Base-by-base conservation (phyloP, 345 rosid species). In the Aquilaria yunnanensis region DNA sequence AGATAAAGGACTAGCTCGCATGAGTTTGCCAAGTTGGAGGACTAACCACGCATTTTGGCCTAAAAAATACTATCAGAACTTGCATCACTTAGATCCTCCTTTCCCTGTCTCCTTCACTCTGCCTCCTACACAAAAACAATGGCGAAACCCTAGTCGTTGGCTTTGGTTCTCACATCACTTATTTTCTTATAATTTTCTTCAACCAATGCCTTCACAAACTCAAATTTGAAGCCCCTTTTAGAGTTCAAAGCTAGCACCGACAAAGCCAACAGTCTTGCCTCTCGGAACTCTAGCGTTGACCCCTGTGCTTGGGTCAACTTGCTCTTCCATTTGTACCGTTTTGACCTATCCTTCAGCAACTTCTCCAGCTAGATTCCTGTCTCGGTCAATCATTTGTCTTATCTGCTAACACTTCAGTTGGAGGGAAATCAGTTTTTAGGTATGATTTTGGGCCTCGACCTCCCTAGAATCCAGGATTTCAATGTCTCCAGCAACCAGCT, bases 301-400 rank as follows among this genome's bases (percentile, higher is more conserved):
- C 77, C 65, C 3, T 89, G 98, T 64, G 58, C 75, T 33, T 92
- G 91, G 89, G 72, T 72, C 0, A 60, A 37, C 54, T 76, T 80
- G 10, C 84, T 89, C 32, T 49, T 62, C 41, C 78, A 85, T 10
- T 84, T 92, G 33, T 83, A 81, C 80, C 96, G 96, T 12, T 78
- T 92, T 54, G 96, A 89, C 79, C 91, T 92, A 71, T 87, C 98
- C 12, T 76, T 61, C 69, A 92, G 89, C 75, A 83, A 76, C 75
- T 75, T 92, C 63, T 80, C 90, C 57, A 91, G 98, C n/a, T 63
- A 70, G 71, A 57, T 92, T 58, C 96, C 94, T 9, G 41, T 54
- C 11, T 30, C 56, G 9, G 11, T 89, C 54, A 80, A 76, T 67
- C 78, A 51, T 14, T 80, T 85, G 78, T 76, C 88, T 10, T 91